Base-by-base conservation (phyloP, 345 rosid genomes). In the Combretum micranthum region DNA sequence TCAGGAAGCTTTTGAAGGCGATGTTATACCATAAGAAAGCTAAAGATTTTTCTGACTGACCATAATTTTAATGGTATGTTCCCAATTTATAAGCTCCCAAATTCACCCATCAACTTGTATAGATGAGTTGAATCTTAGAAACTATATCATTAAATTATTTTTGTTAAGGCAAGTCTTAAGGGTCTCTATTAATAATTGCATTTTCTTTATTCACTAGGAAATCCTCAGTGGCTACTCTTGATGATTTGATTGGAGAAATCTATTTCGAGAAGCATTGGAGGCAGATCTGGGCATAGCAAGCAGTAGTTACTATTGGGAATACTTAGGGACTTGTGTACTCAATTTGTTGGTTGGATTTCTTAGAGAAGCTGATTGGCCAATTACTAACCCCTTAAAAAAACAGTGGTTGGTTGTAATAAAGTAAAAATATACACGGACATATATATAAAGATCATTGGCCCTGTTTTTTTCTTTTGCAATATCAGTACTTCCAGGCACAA, bases 1-100 rank as follows among this genome's bases (percentile, higher is more conserved):
- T 83, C 68, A 68, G 80, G 92, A 60, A 77, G 95, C 84, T 71
- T 81, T 71, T 71, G 88, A 84, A 75, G 88, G 81, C 71, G 86
- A 78, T 72, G 39, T 75, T 67, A 69, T 82, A 59, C 68, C 76
- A 52, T 83, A 84, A 75, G 60, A 71, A 68, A 69, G 75, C 65
- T 53, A 69, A 70, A 59, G 62, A 50, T 69, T 64, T 66, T 55
- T 75, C 52, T 68, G 77, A 60, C 79, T 76, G 75, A 83, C 62
- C 69, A 77, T 68, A 60, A 59, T 75, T 65, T 48, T 69, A 47
- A 64, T 80, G 95, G 96, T 86, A 88, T 77, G 88, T 71, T 66
- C 70, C 70, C 69, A 61, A 63, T 73, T 72, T 62, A 64, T 50
- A 57, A 61, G 59, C 62, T 72, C 69, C 50, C 23, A 50, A 64